Evolutionary conservation across 345 rosid species (phyloP).

Genomic region (Heritiera fomes): DNA sequence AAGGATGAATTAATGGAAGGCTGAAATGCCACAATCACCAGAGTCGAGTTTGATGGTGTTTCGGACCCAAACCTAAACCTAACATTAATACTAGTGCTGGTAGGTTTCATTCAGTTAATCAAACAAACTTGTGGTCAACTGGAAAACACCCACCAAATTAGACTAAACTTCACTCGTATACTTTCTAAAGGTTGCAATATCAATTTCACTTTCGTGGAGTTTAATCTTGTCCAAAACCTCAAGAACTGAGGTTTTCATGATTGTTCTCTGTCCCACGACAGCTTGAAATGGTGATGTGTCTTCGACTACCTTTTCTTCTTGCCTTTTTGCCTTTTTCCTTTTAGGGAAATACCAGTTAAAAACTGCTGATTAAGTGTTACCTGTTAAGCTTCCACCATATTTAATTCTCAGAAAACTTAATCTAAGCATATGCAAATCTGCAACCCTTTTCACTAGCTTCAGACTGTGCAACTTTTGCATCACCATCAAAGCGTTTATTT

Average conservation of each 20-base stretch:
- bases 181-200: not conserved
- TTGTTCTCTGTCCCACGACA: not conserved
- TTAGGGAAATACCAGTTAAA: not conserved
- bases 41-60: not conserved
- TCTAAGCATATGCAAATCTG: not conserved
- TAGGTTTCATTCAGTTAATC: not conserved
- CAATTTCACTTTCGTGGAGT: not conserved
- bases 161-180: not conserved
- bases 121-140: not conserved
- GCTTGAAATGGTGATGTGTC: not conserved
- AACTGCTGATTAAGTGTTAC: not conserved
- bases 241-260: not conserved
- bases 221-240: not conserved
- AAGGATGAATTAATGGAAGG: not conserved
- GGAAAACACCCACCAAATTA: not conserved
- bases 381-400: not conserved
- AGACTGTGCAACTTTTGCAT: no score
- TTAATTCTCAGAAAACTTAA: not conserved
- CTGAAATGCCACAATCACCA: conserved; percentile 2
- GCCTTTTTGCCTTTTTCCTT: not conserved
- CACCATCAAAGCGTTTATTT: no score
- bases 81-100: not conserved
- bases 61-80: not conserved
- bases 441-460: no score
- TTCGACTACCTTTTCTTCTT: not conserved